A percentile compares a stretch with the other conserved stretches of the same genome.
These are phyloP conservation scores for Acacia crassicarpa DNA, from an alignment of 306 rosid species.

Conservation along the genomic window DNA sequence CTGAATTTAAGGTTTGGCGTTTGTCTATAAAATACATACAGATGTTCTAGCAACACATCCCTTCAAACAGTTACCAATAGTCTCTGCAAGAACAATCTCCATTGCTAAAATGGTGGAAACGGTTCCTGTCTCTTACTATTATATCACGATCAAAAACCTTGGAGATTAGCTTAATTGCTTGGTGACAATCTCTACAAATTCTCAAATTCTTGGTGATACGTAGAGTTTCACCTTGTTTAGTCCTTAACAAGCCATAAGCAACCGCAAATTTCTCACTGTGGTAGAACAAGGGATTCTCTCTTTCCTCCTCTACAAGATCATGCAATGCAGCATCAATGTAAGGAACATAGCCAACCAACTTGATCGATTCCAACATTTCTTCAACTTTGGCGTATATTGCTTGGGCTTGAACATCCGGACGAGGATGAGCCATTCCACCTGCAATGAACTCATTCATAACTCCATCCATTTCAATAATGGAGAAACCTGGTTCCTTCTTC, in stretches of 20 bases:
- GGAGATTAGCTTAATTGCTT: conserved; percentile 55
- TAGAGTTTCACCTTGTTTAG: conserved; percentile 51
- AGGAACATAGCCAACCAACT: conserved; percentile 45
- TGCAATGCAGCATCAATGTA: conserved; percentile 29
- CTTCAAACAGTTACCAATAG: conserved; percentile 46
- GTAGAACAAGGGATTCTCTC: conserved; percentile 48
- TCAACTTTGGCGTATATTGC: conserved; percentile 44
- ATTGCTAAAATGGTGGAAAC: conserved; percentile 66
- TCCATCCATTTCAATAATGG: conserved; percentile 65
- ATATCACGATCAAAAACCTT: conserved; percentile 48
- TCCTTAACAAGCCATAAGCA: conserved; percentile 57
- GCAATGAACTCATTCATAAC: conserved; percentile 57
- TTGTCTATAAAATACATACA: neutral
- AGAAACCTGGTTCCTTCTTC: conserved; percentile 63
- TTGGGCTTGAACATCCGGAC: conserved; percentile 22
- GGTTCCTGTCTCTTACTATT: conserved; percentile 59
- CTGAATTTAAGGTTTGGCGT: neutral
- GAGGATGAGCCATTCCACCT: conserved; percentile 49
- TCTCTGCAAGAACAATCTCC: conserved; percentile 68
- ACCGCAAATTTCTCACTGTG: conserved; percentile 71
- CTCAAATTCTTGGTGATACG: conserved; percentile 64
- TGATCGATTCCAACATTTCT: conserved; percentile 52
- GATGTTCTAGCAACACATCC: neutral
- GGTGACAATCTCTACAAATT: conserved; percentile 72
- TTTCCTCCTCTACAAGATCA: conserved; percentile 45